Conservation (phyloP, 2,329 filamentous ascomycete species). For the Aspergillus felis region DNA sequence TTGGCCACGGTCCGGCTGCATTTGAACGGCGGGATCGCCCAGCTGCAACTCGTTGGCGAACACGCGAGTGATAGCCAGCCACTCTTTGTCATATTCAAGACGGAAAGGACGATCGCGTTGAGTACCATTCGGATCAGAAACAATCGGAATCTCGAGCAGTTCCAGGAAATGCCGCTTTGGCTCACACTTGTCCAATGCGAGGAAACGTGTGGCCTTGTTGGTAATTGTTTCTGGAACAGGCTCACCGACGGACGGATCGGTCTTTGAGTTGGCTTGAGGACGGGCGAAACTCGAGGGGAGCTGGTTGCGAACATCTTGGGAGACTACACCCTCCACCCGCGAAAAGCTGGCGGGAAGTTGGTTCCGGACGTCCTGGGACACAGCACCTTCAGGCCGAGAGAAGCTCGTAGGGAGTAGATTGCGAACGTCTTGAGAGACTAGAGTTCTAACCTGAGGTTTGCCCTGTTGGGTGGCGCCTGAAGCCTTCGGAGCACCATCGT, state of each 20-base stretch:
- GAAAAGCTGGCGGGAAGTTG: slow-evolving; percentile 68
- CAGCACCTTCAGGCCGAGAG: slow-evolving; percentile 19
- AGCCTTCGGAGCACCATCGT: neutral
- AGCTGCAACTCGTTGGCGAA: slow-evolving; percentile 66
- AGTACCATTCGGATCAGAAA: slow-evolving; percentile 31
- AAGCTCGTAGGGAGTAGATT: neutral
- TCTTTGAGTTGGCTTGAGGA: slow-evolving; percentile 27
- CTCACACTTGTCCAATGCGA: slow-evolving; percentile 88
- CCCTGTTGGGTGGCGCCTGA: neutral
- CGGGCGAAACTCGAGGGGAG: slow-evolving; percentile 70
- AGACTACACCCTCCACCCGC: slow-evolving; percentile 37
- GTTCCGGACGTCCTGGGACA: slow-evolving; percentile 63
- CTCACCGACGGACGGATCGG: slow-evolving; percentile 49
- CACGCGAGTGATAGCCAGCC: slow-evolving; percentile 86
- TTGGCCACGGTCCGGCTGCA: slow-evolving; percentile 63
- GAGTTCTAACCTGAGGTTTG: neutral
- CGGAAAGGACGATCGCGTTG: slow-evolving; percentile 47
- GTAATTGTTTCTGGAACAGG: slow-evolving; percentile 68
- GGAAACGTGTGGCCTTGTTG: slow-evolving; percentile 76
- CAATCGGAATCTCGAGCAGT: slow-evolving; percentile 60
- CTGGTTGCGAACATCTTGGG: slow-evolving; percentile 65
- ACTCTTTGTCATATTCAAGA: slow-evolving; percentile 85
- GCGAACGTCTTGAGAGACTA: neutral
- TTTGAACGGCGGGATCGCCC: slow-evolving; percentile 54
- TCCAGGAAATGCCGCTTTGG: slow-evolving; percentile 78